Conservation (phyloP, 2,329 filamentous ascomycete genomes). For the Didymella sp. region DNA sequence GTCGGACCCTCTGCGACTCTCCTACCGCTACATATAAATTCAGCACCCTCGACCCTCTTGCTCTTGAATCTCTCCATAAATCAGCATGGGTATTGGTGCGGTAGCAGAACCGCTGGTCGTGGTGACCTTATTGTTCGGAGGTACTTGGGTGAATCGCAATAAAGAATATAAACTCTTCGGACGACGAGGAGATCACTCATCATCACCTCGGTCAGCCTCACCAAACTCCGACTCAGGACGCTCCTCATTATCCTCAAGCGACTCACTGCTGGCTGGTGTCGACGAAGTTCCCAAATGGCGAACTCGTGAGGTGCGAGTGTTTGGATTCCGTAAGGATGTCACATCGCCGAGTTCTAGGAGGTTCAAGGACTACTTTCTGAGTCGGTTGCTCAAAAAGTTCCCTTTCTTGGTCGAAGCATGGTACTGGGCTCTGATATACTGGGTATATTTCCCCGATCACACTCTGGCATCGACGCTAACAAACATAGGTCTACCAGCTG, state of each 20-base stretch:
- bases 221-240: conserved; percentile 51
- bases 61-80: background rate
- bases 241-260: conserved; percentile 51
- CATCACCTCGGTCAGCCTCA: conserved; percentile 46
- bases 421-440: conserved; percentile 81
- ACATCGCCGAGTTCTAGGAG: conserved; percentile 67
- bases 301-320: conserved; percentile 57
- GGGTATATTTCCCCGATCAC: conserved; percentile 59
- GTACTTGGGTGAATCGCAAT: conserved; percentile 68
- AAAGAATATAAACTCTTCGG: conserved; percentile 48
- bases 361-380: conserved; percentile 67
- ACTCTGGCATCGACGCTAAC: conserved; percentile 5
- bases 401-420: conserved; percentile 77
- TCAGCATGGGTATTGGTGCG: conserved; percentile 62
- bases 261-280: conserved; percentile 51
- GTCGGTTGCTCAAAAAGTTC: conserved; percentile 69
- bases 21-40: background rate
- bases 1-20: background rate
- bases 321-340: conserved; percentile 57
- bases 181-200: conserved; percentile 29
- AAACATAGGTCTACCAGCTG: conserved; percentile 71
- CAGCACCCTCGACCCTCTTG: background rate
- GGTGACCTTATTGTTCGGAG: conserved; percentile 64
- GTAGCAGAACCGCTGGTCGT: conserved; percentile 69
- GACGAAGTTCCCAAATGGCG: conserved; percentile 57